phyloP scores from a whole-genome alignment of 2,329 filamentous ascomycete genomes.

The Fusarium sp. region DNA sequence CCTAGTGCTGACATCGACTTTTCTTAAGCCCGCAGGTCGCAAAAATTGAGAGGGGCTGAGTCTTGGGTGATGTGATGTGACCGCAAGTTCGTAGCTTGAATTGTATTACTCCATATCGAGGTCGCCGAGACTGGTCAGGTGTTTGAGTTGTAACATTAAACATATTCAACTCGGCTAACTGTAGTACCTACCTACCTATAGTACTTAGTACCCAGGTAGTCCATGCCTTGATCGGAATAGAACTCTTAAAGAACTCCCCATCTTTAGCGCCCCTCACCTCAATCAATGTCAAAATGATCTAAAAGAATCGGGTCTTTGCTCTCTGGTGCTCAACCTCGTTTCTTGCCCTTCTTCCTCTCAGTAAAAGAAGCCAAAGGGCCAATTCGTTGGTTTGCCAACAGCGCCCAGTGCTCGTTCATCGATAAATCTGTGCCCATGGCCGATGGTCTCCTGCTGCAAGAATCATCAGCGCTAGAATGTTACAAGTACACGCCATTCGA shows the following conservation, averaged over 20 bases:
- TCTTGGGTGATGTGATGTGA: background rate
- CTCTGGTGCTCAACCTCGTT: background rate
- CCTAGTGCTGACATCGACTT: conserved; percentile 14
- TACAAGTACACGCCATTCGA: conserved; percentile 46
- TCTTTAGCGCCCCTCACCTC: background rate
- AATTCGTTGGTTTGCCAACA: background rate
- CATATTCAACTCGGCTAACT: background rate
- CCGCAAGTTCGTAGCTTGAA: background rate
- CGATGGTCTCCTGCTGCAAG: conserved; percentile 6
- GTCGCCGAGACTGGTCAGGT: conserved; percentile 18
- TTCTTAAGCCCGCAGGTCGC: background rate
- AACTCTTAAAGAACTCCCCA: conserved; percentile 1
- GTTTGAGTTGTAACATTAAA: background rate
- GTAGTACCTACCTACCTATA: background rate
- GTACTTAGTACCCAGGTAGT: background rate
- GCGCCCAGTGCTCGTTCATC: conserved; percentile 16
- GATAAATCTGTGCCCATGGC: conserved; percentile 34
- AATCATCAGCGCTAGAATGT: background rate
- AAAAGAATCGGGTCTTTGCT: conserved; percentile 26
- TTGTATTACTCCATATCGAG: background rate
- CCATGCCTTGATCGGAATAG: background rate
- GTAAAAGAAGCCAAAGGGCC: background rate
- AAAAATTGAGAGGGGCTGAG: conserved; percentile 5
- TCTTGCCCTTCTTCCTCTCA: background rate
- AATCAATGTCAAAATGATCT: conserved; percentile 9